A percentile compares a stretch with the other conserved stretches of the same genome.
phyloP scores from a whole-genome alignment of 768 basidiomycete species.

The Terana coerulea region DNA sequence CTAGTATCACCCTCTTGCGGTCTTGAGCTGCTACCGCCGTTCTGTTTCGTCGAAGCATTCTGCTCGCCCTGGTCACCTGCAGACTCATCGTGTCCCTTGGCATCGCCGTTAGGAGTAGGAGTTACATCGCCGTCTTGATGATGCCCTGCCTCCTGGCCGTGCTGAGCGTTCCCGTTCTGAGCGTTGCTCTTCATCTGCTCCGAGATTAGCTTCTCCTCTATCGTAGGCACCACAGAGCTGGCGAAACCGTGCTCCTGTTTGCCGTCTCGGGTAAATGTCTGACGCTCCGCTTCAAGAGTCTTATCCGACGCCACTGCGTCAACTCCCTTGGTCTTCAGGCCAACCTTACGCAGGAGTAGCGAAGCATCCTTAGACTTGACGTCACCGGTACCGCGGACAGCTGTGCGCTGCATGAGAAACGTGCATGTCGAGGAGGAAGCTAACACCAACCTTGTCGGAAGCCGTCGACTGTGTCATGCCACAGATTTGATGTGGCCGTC shows the following conservation, averaged over 20 bases:
- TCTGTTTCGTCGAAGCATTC: background rate
- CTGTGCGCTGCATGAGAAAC: constrained; percentile 27
- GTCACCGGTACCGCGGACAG: constrained; percentile 36
- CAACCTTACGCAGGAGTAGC: constrained; percentile 39
- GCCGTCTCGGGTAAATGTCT: constrained; percentile 49
- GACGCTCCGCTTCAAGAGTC: constrained; percentile 45
- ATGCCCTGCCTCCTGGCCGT: background rate
- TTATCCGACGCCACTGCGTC: constrained; percentile 40
- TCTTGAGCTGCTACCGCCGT: background rate
- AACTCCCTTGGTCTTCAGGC: constrained; percentile 36
- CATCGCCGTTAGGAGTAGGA: background rate
- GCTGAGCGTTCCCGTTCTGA: background rate
- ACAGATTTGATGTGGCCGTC: constrained; percentile 21
- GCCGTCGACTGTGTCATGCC: constrained; percentile 35
- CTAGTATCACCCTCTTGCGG: constrained; percentile 7
- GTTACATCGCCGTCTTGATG: background rate
- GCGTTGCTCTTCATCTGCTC: constrained; percentile 30
- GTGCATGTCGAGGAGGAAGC: background rate
- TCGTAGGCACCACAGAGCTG: constrained; percentile 58
- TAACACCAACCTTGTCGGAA: constrained; percentile 47
- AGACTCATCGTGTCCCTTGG: background rate
- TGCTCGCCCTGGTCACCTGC: background rate
- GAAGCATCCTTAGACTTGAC: constrained; percentile 31
- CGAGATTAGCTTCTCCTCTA: constrained; percentile 61
- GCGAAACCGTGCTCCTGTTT: constrained; percentile 53